A percentile compares a stretch with the other conserved stretches of the same genome.
Evolutionary conservation across 1,139 yeast genomes (phyloP).

Genomic region (Blastobotrys serpentis): DNA sequence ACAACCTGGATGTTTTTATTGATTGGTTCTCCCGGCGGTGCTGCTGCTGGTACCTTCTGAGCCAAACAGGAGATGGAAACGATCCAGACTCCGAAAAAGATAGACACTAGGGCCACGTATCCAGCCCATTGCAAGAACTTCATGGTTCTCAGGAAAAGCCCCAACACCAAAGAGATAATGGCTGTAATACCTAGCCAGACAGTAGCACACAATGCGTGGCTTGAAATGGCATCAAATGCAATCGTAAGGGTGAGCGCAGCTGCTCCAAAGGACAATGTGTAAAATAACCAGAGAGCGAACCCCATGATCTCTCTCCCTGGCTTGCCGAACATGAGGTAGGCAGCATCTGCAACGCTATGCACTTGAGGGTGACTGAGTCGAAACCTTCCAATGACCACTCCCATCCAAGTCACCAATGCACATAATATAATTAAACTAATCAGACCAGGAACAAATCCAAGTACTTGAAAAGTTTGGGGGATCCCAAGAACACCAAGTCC

Average conservation of each 20-base stretch:
- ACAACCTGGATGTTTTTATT: constrained; percentile 46
- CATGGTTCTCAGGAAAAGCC: too few species aligned
- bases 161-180: too few species aligned
- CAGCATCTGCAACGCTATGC: constrained; percentile 56
- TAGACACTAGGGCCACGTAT: constrained; percentile 53
- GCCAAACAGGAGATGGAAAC: constrained; percentile 53
- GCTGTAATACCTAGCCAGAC: too few species aligned
- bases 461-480: constrained; percentile 61
- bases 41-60: constrained; percentile 44
- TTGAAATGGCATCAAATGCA: constrained; percentile 53
- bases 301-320: constrained; percentile 61
- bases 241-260: constrained; percentile 60
- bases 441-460: constrained; percentile 58
- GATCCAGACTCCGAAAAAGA: constrained; percentile 53
- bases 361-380: constrained; percentile 54
- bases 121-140: constrained; percentile 52
- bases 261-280: constrained; percentile 56
- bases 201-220: too few species aligned
- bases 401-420: constrained; percentile 54
- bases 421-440: constrained; percentile 54
- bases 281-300: constrained; percentile 52
- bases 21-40: constrained; percentile 15
- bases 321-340: constrained; percentile 52
- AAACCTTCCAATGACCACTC: constrained; percentile 52
- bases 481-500: constrained; percentile 62